A percentile compares a stretch with the other conserved stretches of the same genome.
phyloP scores from a whole-genome alignment of 1,284 basidiomycete species.

The Puccinia horiana region DNA sequence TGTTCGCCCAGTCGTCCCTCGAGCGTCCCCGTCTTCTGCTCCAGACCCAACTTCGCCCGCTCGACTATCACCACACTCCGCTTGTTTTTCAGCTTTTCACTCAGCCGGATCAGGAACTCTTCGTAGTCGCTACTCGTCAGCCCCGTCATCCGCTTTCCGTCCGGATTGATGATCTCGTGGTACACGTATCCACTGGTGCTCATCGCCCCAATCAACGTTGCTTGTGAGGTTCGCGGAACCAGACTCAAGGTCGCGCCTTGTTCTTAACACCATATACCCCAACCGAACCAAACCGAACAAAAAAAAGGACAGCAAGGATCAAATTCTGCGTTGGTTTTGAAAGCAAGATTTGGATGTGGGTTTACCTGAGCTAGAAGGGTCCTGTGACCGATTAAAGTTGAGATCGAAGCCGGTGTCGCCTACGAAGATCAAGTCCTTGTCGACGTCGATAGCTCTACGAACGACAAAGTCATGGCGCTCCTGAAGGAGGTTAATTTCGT shows the following conservation, averaged over 20 bases:
- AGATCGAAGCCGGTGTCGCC: slow-evolving; percentile 7
- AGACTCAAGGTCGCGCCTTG: background rate
- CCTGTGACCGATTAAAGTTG: slow-evolving; percentile 1
- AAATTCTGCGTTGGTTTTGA: background rate
- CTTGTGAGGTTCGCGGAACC: background rate
- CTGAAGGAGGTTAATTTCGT: background rate
- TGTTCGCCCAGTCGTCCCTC: background rate
- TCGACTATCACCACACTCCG: background rate
- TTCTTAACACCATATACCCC: too few species aligned
- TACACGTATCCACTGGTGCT: slow-evolving; percentile 1
- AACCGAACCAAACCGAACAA: background rate
- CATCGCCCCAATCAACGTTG: background rate
- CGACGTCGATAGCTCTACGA: slow-evolving; percentile 4
- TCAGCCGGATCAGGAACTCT: background rate
- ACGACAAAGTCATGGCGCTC: slow-evolving; percentile 1
- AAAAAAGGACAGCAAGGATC: background rate
- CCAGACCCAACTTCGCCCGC: background rate
- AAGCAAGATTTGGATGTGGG: background rate
- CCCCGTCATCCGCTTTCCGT: background rate
- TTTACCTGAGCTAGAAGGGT: background rate
- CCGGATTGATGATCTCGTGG: slow-evolving; percentile 7
- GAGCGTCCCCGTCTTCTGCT: background rate
- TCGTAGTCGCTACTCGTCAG: background rate
- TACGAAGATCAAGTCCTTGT: background rate
- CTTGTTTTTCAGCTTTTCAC: background rate